Evolutionary conservation across 2,329 filamentous ascomycete species (phyloP).

Genomic region (Fusarium fujikuroi): DNA sequence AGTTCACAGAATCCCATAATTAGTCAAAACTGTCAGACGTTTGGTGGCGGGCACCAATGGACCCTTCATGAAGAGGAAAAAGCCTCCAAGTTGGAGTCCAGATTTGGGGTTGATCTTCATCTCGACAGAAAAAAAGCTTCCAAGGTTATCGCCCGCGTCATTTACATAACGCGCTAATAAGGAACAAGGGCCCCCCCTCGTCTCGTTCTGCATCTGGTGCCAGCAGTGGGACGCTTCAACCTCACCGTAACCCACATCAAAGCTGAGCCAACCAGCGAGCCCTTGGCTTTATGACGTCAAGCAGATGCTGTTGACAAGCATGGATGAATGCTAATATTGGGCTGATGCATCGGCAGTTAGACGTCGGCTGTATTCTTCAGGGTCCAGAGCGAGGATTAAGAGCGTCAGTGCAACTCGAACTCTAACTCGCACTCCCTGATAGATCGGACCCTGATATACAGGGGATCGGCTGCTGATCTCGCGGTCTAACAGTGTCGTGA

Average conservation of each 20-base stretch:
- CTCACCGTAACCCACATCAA: constrained; percentile 34
- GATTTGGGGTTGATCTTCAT: constrained; percentile 41
- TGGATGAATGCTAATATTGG: constrained; percentile 17
- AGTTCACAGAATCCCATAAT: constrained; percentile 14
- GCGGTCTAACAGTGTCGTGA: not conserved
- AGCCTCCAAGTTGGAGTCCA: constrained; percentile 20
- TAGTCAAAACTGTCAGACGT: constrained; percentile 26
- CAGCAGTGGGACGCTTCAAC: constrained; percentile 23
- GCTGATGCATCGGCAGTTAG: constrained; percentile 31
- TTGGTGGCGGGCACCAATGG: constrained; percentile 31
- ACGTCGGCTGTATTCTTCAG: constrained; percentile 15
- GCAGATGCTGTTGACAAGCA: constrained; percentile 7
- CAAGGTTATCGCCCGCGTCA: constrained; percentile 33
- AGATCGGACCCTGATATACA: constrained; percentile 41
- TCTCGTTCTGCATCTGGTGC: constrained; percentile 1
- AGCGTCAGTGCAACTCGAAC: constrained; percentile 15
- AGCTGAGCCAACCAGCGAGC: constrained; percentile 30
- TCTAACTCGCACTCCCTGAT: constrained; percentile 7
- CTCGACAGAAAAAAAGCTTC: constrained; percentile 31
- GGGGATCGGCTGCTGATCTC: constrained; percentile 20
- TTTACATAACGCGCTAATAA: constrained; percentile 36
- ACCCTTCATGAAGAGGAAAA: constrained; percentile 8
- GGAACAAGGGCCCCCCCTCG: constrained; percentile 29
- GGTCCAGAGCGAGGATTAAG: constrained; percentile 12
- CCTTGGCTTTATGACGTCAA: constrained; percentile 39